phyloP scores from a whole-genome alignment of 371 early-diverging fungal genomes.

The Rhizopus sp. region DNA sequence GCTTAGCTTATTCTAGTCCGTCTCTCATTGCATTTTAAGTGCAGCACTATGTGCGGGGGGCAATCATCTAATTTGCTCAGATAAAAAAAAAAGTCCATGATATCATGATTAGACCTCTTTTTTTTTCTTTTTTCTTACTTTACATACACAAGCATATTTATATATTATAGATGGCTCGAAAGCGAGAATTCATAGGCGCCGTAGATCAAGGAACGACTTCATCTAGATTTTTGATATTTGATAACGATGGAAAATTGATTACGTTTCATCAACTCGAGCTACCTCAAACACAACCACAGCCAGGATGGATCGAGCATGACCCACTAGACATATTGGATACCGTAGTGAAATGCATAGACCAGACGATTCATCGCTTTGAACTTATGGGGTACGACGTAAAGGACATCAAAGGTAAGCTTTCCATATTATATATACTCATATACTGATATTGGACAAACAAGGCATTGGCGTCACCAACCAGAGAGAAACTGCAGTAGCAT shows the following conservation, averaged over 20 bases:
- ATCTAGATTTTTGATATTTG: constrained; percentile 90
- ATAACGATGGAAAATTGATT: constrained; percentile 70
- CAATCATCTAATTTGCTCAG: neutral
- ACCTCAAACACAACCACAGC: constrained; percentile 69
- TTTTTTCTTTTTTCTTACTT: constrained; percentile 9
- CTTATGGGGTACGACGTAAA: constrained; percentile 57
- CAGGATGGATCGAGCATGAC: constrained; percentile 95
- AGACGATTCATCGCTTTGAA: constrained; percentile 66
- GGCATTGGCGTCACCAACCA: constrained; percentile 95
- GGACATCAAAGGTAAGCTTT: constrained; percentile 41
- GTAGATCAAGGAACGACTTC: constrained; percentile 96
- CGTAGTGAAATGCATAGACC: constrained; percentile 72
- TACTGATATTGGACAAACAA: constrained; percentile 21
- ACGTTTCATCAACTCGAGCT: constrained; percentile 82
- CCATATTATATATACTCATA: too few relatives aligned
- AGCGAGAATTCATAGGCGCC: constrained; percentile 70
- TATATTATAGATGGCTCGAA: constrained; percentile 12
- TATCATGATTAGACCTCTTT: too few relatives aligned
- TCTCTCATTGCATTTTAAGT: too few relatives aligned
- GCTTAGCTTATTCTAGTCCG: too few relatives aligned
- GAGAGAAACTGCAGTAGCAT: constrained; percentile 92
- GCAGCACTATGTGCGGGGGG: too few relatives aligned
- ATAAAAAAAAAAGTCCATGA: neutral
- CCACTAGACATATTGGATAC: constrained; percentile 78
- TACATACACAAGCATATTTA: neutral